Evolutionary conservation across 805 yeast species (phyloP).

Genomic region (Hagleromyces aurorensis): DNA sequence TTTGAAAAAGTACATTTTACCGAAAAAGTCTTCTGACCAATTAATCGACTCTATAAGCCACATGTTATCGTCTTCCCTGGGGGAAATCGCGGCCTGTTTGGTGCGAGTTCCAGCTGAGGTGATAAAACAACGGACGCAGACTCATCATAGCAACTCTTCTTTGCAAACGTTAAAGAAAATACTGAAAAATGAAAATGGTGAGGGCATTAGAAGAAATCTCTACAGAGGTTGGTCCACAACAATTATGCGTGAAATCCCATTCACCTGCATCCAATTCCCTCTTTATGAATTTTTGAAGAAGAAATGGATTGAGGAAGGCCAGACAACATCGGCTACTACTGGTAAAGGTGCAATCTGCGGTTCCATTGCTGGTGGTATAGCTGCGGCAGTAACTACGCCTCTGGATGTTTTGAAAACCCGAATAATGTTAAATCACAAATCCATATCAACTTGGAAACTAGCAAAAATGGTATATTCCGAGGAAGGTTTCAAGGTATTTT

Average conservation of each 20-base stretch:
- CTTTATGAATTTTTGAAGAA: slow-evolving; percentile 76
- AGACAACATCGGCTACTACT: slow-evolving; percentile 42
- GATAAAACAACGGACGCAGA: slow-evolving; percentile 89
- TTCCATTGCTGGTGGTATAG: slow-evolving; percentile 72
- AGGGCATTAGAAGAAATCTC: slow-evolving; percentile 68
- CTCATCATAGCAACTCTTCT: slow-evolving; percentile 49
- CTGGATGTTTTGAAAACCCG: slow-evolving; percentile 75
- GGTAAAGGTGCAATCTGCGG: slow-evolving; percentile 80
- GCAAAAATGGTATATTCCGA: slow-evolving; percentile 49
- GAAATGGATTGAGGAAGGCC: slow-evolving; percentile 41
- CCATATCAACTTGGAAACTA: slow-evolving; percentile 39
- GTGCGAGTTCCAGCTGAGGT: slow-evolving; percentile 97
- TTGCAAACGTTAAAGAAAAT: slow-evolving; percentile 58
- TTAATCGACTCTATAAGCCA: slow-evolving; percentile 46
- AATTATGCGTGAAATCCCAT: slow-evolving; percentile 91
- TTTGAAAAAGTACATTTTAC: slow-evolving; percentile 20
- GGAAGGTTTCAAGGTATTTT: slow-evolving; percentile 69
- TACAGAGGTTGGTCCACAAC: slow-evolving; percentile 94
- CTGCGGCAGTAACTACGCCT: slow-evolving; percentile 78
- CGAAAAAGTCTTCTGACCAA: slow-evolving; percentile 21
- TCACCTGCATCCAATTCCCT: slow-evolving; percentile 93
- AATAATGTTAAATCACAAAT: slow-evolving; percentile 61
- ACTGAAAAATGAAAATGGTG: slow-evolving; percentile 59
- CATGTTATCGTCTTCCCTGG: slow-evolving; percentile 81
- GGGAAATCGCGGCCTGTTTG: slow-evolving; percentile 88